Base-by-base conservation (phyloP, 2,329 filamentous ascomycete genomes). In the Tolypocladium nubicola region DNA sequence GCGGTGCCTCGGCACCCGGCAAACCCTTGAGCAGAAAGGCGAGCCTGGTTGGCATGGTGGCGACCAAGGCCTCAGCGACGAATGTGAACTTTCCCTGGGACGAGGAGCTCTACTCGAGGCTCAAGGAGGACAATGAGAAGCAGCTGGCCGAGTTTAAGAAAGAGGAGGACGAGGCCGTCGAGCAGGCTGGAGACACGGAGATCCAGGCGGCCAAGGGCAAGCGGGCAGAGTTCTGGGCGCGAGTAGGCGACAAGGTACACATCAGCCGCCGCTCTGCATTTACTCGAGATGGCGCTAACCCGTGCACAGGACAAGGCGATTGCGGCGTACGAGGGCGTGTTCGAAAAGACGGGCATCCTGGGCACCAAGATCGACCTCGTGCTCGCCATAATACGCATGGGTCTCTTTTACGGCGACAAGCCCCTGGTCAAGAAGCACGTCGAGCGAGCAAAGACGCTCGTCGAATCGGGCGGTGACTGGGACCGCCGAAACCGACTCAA, bases 331-430 rank as follows among this genome's bases (percentile, higher is more conserved):
- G 94, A 99, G 79, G 87, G 87, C 67, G 84, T 97, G 56, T 90
- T 97, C 65, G 92, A 97, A 71, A 97, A 97, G 81, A 97, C 91
- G n/a, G 89, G 92, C 62, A 90, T 97, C 65, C 82, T 99, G 60
- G 94, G 93, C 66, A 93, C 89, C 64, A 97, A 97, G 79, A 99
- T 99, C 72, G 94, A 99, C 73, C 80, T 99, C 55, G 90, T 96
- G 54, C 86, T 99, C 57, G 94, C 94, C 65, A 94, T 97, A 77
- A 93, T 97, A 77, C 90, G 94, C 59, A 87, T 97, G 71, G 91
- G 89, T 40, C 82, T 99, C 59, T 99, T 99, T 79, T 99, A 96
- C 70, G 91, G 92, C 63, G 94, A 99, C 75, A 92, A 91, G 75
- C 73, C 88, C 45, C 83, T 94, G 57, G 92, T 96, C 53, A 95